These are phyloP conservation scores for Erodium texanum DNA, from an alignment of 441 rosid species.

Conservation along the genomic window DNA sequence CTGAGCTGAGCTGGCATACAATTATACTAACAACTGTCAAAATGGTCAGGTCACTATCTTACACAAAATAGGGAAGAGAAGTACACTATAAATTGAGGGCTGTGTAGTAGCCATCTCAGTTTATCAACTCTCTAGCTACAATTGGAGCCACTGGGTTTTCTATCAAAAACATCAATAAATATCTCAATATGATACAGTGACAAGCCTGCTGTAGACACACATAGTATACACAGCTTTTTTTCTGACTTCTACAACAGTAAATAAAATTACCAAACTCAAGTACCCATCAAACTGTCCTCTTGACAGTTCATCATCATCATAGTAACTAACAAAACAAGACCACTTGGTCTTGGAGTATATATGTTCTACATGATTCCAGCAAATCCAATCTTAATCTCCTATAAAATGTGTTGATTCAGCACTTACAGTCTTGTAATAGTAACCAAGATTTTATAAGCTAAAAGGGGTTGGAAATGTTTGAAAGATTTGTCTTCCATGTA, in stretches of 20 bases:
- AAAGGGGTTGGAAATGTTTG: too few relatives aligned
- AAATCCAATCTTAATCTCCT: too few relatives aligned
- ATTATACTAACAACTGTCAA: conserved; percentile 12
- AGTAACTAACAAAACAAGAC: conserved; percentile 7
- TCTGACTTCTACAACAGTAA: conserved; percentile 5
- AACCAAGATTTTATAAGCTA: conserved; percentile 16
- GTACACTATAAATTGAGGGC: conserved; percentile 7
- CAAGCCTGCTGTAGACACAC: too few relatives aligned
- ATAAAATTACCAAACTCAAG: background rate
- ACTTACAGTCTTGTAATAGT: conserved; percentile 13
- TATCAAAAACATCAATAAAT: conserved; percentile 3
- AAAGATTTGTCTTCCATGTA: too few relatives aligned
- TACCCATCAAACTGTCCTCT: conserved; percentile 1
- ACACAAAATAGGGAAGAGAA: conserved; percentile 26
- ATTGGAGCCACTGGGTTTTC: too few relatives aligned
- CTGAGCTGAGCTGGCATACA: background rate
- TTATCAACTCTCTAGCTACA: background rate
- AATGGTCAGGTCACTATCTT: conserved; percentile 39
- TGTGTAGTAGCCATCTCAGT: conserved; percentile 1
- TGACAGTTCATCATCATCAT: background rate
- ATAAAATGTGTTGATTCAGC: conserved; percentile 19
- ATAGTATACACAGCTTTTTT: too few relatives aligned
- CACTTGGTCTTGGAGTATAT: too few relatives aligned
- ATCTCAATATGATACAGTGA: conserved; percentile 3
- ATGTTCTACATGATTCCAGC: too few relatives aligned